Evolutionary conservation across 2,329 filamentous ascomycete genomes (phyloP).

Genomic region (Pseudocercospora musae): DNA sequence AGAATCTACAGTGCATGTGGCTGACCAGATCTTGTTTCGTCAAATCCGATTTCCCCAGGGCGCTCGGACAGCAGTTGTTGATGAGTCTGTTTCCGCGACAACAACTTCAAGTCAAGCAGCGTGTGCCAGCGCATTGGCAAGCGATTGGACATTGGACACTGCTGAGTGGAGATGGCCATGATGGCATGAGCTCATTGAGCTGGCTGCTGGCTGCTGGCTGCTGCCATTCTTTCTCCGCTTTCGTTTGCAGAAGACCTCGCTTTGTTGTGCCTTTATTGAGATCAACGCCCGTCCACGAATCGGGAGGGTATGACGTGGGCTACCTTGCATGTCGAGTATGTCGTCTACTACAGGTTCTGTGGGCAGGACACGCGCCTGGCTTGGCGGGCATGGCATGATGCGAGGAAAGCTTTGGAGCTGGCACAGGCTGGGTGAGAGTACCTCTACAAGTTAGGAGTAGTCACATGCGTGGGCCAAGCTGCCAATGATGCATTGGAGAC

Average conservation of each 20-base stretch:
- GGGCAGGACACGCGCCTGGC: neutral
- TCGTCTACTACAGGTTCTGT: neutral
- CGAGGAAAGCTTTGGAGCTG: neutral
- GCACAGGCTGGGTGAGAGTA: conserved; percentile 1
- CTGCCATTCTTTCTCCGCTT: neutral
- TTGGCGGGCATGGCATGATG: neutral
- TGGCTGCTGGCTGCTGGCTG: too few relatives aligned
- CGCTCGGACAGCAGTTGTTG: neutral
- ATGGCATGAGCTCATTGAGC: too few relatives aligned
- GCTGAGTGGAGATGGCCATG: neutral
- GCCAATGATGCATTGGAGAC: neutral
- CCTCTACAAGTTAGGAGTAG: neutral
- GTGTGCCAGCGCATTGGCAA: neutral
- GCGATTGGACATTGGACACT: neutral
- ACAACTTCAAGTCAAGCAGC: too few relatives aligned
- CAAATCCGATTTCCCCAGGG: neutral
- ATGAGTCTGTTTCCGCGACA: neutral
- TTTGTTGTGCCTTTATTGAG: neutral
- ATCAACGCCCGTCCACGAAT: conserved; percentile 2
- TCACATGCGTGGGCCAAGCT: neutral
- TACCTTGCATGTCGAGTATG: neutral
- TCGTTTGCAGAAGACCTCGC: neutral
- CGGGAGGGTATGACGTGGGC: neutral
- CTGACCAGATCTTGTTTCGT: conserved; percentile 2
- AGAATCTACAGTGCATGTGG: neutral